Percentiles rank a stretch among this genome's conserved stretches.
Evolutionary conservation across 2,329 filamentous ascomycete species (phyloP).

Genomic region (Dactylellina cionopaga): DNA sequence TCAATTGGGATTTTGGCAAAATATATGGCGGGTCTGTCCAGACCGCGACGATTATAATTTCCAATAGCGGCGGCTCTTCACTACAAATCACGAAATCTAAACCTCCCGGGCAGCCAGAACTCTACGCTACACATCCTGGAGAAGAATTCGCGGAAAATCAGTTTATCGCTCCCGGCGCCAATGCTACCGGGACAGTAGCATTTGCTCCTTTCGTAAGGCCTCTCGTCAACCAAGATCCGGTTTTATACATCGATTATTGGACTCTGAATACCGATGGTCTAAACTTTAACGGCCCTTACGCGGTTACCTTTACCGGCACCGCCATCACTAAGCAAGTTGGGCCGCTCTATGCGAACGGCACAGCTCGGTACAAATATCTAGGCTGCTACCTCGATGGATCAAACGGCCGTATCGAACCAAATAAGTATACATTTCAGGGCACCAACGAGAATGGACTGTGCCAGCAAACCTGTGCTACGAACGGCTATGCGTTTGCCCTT

Average conservation of each 20-base stretch:
- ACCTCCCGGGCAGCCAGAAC: slow-evolving; percentile 59
- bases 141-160: slow-evolving; percentile 58
- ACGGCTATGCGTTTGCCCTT: slow-evolving; percentile 59
- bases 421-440: slow-evolving; percentile 57
- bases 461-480: slow-evolving; percentile 57
- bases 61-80: slow-evolving; percentile 60
- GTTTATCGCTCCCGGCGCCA: slow-evolving; percentile 58
- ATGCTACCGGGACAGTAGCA: slow-evolving; percentile 58
- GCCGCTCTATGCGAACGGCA: slow-evolving; percentile 58
- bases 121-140: slow-evolving; percentile 59
- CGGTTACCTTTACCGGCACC: slow-evolving; percentile 59
- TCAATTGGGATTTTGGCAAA: slow-evolving; percentile 59
- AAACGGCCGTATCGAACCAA: slow-evolving; percentile 59
- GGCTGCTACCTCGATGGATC: slow-evolving; percentile 62
- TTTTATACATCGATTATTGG: slow-evolving; percentile 59
- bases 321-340: slow-evolving; percentile 60
- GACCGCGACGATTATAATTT: slow-evolving; percentile 55
- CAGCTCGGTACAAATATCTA: slow-evolving; percentile 59
- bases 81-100: slow-evolving; percentile 61
- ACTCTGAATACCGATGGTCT: slow-evolving; percentile 63
- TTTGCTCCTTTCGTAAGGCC: slow-evolving; percentile 56
- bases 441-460: slow-evolving; percentile 60
- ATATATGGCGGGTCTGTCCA: slow-evolving; percentile 17
- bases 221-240: slow-evolving; percentile 41
- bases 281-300: slow-evolving; percentile 60